These are phyloP conservation scores for Pistacia vera DNA, from an alignment of 345 rosid genomes.

Conservation along the genomic window DNA sequence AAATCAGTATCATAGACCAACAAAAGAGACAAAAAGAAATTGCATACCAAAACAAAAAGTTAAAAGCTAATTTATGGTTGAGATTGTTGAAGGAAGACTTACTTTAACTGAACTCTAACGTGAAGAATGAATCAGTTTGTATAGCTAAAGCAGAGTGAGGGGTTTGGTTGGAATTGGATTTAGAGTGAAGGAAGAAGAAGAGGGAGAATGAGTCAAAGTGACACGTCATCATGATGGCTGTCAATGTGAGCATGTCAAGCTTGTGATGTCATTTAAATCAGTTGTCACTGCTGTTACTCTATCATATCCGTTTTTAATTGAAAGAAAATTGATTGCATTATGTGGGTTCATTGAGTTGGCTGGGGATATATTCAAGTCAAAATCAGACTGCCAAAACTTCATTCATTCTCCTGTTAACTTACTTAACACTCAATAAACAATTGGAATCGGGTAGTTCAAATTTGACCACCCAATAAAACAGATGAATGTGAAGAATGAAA, in stretches of 20 bases:
- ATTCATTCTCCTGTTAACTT: too few relatives aligned
- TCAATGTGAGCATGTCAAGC: conserved; percentile 27
- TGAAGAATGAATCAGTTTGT: background rate
- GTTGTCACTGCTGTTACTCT: background rate
- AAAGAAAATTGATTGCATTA: too few relatives aligned
- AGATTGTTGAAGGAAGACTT: conserved; percentile 36
- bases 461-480: conserved; percentile 9
- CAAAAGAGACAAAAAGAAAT: conserved; percentile 18
- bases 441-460: conserved; percentile 9
- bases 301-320: too few relatives aligned
- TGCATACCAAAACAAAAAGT: background rate
- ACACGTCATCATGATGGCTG: conserved; percentile 31
- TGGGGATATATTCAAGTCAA: too few relatives aligned
- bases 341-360: too few relatives aligned
- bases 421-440: too few relatives aligned
- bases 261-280: conserved; percentile 33
- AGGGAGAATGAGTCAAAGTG: conserved; percentile 36
- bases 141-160: background rate
- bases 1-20: conserved; percentile 7
- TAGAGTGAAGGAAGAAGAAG: too few relatives aligned
- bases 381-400: too few relatives aligned
- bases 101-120: conserved; percentile 9
- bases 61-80: background rate
- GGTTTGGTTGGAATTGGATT: conserved; percentile 5
- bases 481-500: background rate